Conservation (phyloP, 495 filamentous ascomycete genomes). For the Pyrenula massariospora region DNA sequence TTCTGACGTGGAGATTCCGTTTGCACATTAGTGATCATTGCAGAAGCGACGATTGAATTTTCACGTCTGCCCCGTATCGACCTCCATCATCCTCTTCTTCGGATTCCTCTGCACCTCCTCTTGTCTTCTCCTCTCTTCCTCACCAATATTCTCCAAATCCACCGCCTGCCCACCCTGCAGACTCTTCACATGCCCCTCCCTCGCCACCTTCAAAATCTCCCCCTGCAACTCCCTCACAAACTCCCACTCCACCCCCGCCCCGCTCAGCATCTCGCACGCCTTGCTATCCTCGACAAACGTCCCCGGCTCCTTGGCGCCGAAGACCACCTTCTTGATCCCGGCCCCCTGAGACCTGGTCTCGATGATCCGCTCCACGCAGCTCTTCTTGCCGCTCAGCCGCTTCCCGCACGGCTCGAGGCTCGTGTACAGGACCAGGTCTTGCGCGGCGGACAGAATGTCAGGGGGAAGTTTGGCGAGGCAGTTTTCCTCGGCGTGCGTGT, state of each 20-base stretch:
- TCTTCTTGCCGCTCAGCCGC: conserved; percentile 66
- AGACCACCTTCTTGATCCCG: conserved; percentile 65
- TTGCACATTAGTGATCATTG: no score
- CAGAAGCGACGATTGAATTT: no score
- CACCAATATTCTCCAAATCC: conserved; percentile 23
- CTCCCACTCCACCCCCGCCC: conserved; percentile 62
- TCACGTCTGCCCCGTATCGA: background rate
- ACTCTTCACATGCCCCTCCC: conserved; percentile 57
- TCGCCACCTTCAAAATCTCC: conserved; percentile 71
- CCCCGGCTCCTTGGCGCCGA: conserved; percentile 79
- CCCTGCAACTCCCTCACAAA: conserved; percentile 65
- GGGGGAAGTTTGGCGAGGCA: conserved; percentile 59
- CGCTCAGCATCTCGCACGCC: conserved; percentile 56
- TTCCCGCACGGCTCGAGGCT: conserved; percentile 89
- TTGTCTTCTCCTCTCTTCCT: conserved; percentile 22
- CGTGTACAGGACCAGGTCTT: conserved; percentile 63
- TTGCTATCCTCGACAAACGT: conserved; percentile 77
- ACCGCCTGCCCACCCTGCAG: conserved; percentile 2
- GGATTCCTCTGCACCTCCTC: conserved; percentile 27
- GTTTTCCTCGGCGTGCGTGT: conserved; percentile 93
- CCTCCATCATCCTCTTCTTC: conserved; percentile 37
- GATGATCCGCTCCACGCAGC: conserved; percentile 75
- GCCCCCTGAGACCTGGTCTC: conserved; percentile 27
- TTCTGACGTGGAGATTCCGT: no score
- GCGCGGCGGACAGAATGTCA: conserved; percentile 8